Percentiles rank a stretch among this genome's conserved stretches.
Conservation (phyloP, 1,284 basidiomycete genomes). For the Microbotryum scabiosae region DNA sequence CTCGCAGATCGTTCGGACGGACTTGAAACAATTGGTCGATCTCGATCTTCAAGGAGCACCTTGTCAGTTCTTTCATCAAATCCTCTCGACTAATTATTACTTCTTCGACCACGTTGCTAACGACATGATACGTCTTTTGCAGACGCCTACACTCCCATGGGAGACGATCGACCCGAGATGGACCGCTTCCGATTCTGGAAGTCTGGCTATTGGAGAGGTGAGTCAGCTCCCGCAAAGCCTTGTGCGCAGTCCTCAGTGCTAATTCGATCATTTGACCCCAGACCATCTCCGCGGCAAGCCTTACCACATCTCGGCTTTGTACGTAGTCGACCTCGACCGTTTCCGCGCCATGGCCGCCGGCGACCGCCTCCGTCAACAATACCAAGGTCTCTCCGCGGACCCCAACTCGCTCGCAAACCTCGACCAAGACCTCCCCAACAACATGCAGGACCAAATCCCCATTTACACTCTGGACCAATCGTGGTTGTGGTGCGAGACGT, state of each 20-base stretch:
- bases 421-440: slow-evolving; percentile 95
- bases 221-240: slow-evolving; percentile 8
- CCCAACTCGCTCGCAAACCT: slow-evolving; percentile 88
- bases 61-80: slow-evolving; percentile 37
- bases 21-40: slow-evolving; percentile 84
- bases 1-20: slow-evolving; percentile 82
- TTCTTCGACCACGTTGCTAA: neutral
- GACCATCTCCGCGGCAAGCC: slow-evolving; percentile 69
- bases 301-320: slow-evolving; percentile 91
- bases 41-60: slow-evolving; percentile 83
- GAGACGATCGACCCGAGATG: slow-evolving; percentile 86
- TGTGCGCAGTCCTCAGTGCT: neutral
- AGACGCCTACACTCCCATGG: slow-evolving; percentile 87
- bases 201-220: slow-evolving; percentile 48
- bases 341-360: slow-evolving; percentile 65
- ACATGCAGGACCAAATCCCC: slow-evolving; percentile 37
- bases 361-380: slow-evolving; percentile 84
- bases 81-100: neutral
- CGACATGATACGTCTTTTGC: neutral
- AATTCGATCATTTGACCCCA: slow-evolving; percentile 37
- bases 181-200: slow-evolving; percentile 99
- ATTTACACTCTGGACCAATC: slow-evolving; percentile 80
- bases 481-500: slow-evolving; percentile 73
- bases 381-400: slow-evolving; percentile 75
- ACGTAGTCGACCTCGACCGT: slow-evolving; percentile 89